These are phyloP conservation scores for Intubia oerlemansii DNA, from an alignment of 2,329 filamentous ascomycete genomes.

Conservation along the genomic window DNA sequence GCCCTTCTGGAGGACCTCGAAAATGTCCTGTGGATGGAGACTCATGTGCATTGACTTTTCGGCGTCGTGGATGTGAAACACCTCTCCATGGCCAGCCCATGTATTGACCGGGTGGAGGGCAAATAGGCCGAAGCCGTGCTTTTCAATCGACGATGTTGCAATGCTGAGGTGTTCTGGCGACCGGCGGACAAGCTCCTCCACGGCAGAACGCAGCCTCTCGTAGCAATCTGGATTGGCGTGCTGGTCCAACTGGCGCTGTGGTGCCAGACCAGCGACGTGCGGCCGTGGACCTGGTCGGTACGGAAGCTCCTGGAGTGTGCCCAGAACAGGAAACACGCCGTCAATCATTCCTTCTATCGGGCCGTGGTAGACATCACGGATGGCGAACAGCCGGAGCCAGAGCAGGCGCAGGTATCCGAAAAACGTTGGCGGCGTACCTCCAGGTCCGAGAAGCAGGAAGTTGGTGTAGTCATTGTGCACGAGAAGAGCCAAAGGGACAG, in stretches of 20 bases:
- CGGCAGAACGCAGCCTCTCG: constrained; percentile 26
- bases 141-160: constrained; percentile 59
- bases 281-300: constrained; percentile 43
- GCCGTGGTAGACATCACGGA: constrained; percentile 52
- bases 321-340: too few species aligned
- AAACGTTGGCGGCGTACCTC: constrained; percentile 57
- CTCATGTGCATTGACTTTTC: constrained; percentile 64
- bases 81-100: constrained; percentile 60
- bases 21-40: constrained; percentile 59
- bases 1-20: constrained; percentile 46
- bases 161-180: constrained; percentile 30
- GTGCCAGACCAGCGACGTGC: constrained; percentile 52
- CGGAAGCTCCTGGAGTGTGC: constrained; percentile 33
- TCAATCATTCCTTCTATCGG: too few species aligned
- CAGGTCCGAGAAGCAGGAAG: constrained; percentile 58
- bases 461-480: constrained; percentile 52
- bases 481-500: constrained; percentile 26
- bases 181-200: constrained; percentile 24
- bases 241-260: constrained; percentile 60
- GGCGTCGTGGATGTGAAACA: constrained; percentile 58
- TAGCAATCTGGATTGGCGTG: constrained; percentile 32
- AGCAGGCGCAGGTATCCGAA: constrained; percentile 55
- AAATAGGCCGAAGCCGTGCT: constrained; percentile 61
- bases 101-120: constrained; percentile 41
- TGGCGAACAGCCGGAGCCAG: constrained; percentile 48